Percentiles rank a stretch among this genome's conserved stretches.
These are phyloP conservation scores for Albophoma yamanashiensis DNA, from an alignment of 2,329 filamentous ascomycete genomes.

Conservation along the genomic window DNA sequence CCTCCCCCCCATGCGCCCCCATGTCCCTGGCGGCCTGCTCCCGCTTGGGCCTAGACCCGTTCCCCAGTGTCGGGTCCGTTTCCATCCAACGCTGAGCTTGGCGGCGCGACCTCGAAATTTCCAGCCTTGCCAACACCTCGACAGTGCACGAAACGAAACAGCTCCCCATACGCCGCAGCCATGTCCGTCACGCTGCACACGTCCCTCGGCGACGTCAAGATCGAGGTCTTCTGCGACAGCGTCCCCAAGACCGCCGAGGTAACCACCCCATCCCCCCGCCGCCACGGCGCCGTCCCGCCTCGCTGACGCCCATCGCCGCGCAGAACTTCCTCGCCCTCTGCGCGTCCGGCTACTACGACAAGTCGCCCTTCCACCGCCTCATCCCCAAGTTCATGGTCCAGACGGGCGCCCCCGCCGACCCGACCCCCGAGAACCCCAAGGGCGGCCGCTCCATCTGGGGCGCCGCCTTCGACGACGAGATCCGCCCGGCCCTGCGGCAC, in stretches of 20 bases:
- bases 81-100: not conserved
- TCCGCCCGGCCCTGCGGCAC: conserved; percentile 58
- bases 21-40: not conserved
- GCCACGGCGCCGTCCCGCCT: not conserved
- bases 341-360: conserved; percentile 66
- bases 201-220: conserved; percentile 78
- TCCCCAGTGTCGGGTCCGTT: not conserved
- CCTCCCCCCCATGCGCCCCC: no score
- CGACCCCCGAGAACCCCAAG: conserved; percentile 47
- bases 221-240: conserved; percentile 92
- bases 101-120: not conserved
- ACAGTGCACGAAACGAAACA: not conserved
- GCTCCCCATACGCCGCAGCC: not conserved
- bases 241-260: conserved; percentile 88
- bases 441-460: conserved; percentile 65
- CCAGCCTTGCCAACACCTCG: not conserved
- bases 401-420: conserved; percentile 53
- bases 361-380: conserved; percentile 67
- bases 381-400: conserved; percentile 77
- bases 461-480: conserved; percentile 69
- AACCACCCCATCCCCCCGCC: conserved; percentile 10
- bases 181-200: conserved; percentile 77
- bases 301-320: not conserved
- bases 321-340: conserved; percentile 84
- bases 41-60: not conserved